Conservation (phyloP, 208 protist species). For the Wallacemonas sp. region DNA sequence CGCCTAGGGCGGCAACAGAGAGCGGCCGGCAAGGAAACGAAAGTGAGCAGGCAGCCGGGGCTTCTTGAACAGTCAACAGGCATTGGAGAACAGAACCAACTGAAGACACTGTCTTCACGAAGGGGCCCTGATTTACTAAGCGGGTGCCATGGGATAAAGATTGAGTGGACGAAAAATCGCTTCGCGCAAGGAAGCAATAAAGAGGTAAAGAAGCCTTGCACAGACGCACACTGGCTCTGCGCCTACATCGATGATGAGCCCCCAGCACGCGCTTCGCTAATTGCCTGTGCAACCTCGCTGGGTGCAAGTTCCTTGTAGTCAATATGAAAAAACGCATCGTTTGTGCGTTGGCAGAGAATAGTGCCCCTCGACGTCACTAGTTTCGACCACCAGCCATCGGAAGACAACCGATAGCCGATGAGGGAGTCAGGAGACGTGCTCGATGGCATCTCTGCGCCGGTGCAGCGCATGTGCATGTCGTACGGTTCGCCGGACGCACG, state of each 20-base stretch:
- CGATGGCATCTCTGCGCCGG: neutral
- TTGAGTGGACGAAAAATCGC: too few species aligned
- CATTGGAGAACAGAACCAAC: neutral
- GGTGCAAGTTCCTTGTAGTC: neutral
- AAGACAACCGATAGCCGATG: neutral
- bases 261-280: neutral
- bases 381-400: slow-evolving; percentile 6
- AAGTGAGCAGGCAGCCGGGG: too few species aligned
- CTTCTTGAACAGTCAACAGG: too few species aligned
- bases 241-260: too few species aligned
- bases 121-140: too few species aligned
- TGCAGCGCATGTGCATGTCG: neutral
- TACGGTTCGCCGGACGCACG: slow-evolving; percentile 1
- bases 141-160: too few species aligned
- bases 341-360: slow-evolving; percentile 4
- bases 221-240: too few species aligned
- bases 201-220: too few species aligned
- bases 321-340: slow-evolving; percentile 5
- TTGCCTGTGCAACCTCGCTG: neutral
- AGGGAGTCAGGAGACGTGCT: neutral
- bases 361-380: neutral
- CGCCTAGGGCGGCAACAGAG: too few species aligned
- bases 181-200: too few species aligned
- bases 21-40: too few species aligned
- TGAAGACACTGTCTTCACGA: neutral